Percentiles rank a stretch among this genome's conserved stretches.
These are phyloP conservation scores for Camelina hispida DNA, from an alignment of 345 rosid genomes.

Conservation along the genomic window DNA sequence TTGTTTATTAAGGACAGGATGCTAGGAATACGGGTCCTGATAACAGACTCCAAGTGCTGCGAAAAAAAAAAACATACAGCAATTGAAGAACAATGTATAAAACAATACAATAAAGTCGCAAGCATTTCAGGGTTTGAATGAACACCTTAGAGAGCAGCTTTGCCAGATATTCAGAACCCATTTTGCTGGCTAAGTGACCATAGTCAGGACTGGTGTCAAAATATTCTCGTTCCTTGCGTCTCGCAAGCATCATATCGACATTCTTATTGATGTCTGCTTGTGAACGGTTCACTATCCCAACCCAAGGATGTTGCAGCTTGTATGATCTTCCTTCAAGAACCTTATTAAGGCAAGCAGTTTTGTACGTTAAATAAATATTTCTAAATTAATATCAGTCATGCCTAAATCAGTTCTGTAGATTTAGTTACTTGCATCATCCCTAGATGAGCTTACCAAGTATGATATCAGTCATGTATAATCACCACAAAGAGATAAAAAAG, in stretches of 20 bases:
- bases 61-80: slow-evolving; percentile 28
- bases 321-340: slow-evolving; percentile 97
- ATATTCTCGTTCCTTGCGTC: slow-evolving; percentile 84
- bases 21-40: slow-evolving; percentile 85
- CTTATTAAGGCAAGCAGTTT: slow-evolving; percentile 43
- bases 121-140: neutral
- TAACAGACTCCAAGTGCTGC: slow-evolving; percentile 92
- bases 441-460: neutral
- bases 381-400: no score
- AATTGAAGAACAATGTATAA: neutral
- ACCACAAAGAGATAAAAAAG: slow-evolving; percentile 22
- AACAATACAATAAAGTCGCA: neutral
- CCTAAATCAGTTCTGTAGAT: neutral
- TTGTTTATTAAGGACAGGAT: slow-evolving; percentile 87
- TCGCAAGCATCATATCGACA: slow-evolving; percentile 85
- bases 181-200: slow-evolving; percentile 85
- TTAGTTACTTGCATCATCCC: neutral
- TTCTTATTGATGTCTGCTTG: slow-evolving; percentile 97
- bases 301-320: slow-evolving; percentile 90
- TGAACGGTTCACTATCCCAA: slow-evolving; percentile 96
- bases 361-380: neutral
- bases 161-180: slow-evolving; percentile 98
- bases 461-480: neutral
- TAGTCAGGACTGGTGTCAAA: slow-evolving; percentile 95
- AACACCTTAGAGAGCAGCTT: slow-evolving; percentile 90